Evolutionary conservation across 257 asterid genomes (phyloP).

Genomic region (Galeopsis tetrahit): DNA sequence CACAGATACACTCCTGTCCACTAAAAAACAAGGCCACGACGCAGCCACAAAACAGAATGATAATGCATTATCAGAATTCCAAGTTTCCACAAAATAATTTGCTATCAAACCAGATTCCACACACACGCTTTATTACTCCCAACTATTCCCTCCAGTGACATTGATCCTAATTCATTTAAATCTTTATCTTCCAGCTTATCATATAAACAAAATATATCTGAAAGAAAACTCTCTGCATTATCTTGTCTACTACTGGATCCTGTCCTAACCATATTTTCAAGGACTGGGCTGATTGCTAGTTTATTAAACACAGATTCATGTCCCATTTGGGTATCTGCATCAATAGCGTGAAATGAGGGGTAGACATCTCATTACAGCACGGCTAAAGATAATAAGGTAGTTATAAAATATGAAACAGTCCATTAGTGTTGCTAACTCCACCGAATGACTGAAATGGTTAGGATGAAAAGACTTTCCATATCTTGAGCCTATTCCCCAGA

Average conservation of each 20-base stretch:
- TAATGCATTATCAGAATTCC: neutral
- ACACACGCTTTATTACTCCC: neutral
- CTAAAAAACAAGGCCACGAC: neutral
- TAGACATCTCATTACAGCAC: neutral
- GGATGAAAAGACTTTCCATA: neutral
- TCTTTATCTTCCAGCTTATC: neutral
- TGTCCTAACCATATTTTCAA: neutral
- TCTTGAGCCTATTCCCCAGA: neutral
- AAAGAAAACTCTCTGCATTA: neutral
- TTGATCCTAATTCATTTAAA: neutral
- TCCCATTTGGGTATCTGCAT: neutral
- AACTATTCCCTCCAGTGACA: neutral
- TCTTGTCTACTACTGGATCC: neutral
- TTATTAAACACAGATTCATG: neutral
- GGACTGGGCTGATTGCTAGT: neutral
- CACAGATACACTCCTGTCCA: neutral
- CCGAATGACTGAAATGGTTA: neutral
- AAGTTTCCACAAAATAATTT: neutral
- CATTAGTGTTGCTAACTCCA: neutral
- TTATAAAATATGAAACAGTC: neutral
- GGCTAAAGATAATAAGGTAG: neutral
- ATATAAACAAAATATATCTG: neutral
- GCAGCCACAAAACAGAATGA: neutral
- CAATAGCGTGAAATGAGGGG: neutral
- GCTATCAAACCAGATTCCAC: neutral